Conservation (phyloP, 2,329 filamentous ascomycete genomes). For the Exserohilum rostratum region DNA sequence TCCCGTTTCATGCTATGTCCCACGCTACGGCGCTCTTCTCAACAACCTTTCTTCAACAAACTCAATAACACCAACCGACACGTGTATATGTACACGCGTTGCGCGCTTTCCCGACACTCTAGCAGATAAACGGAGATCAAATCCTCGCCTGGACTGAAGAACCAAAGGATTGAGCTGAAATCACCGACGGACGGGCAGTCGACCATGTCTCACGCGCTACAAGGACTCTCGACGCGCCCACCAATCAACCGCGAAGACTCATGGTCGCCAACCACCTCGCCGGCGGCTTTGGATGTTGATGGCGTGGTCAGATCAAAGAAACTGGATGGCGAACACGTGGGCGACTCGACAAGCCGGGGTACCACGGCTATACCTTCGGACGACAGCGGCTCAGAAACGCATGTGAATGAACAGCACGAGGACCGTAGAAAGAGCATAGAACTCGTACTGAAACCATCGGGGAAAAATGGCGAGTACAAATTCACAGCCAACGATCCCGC, state of each 20-base stretch:
- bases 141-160: conserved; percentile 7
- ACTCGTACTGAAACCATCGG: conserved; percentile 55
- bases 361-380: conserved; percentile 37
- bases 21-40: conserved; percentile 18
- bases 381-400: conserved; percentile 23
- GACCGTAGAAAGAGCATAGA: conserved; percentile 52
- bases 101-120: neutral
- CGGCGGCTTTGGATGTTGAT: conserved; percentile 46
- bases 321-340: conserved; percentile 45
- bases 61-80: neutral
- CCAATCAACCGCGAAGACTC: conserved; percentile 26
- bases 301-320: conserved; percentile 49
- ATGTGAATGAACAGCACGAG: conserved; percentile 7
- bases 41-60: conserved; percentile 6
- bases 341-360: conserved; percentile 39
- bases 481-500: conserved; percentile 58
- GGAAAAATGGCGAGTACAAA: conserved; percentile 54
- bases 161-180: conserved; percentile 16
- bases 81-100: conserved; percentile 5
- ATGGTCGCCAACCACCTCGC: conserved; percentile 37
- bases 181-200: conserved; percentile 26
- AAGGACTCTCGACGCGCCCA: conserved; percentile 32
- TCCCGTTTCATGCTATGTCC: conserved; percentile 12
- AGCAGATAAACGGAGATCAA: neutral
- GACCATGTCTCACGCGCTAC: conserved; percentile 36